These are phyloP conservation scores for Hordeum pubiflorum DNA, from an alignment of 202 grass and related monocot species.

Conservation along the genomic window DNA sequence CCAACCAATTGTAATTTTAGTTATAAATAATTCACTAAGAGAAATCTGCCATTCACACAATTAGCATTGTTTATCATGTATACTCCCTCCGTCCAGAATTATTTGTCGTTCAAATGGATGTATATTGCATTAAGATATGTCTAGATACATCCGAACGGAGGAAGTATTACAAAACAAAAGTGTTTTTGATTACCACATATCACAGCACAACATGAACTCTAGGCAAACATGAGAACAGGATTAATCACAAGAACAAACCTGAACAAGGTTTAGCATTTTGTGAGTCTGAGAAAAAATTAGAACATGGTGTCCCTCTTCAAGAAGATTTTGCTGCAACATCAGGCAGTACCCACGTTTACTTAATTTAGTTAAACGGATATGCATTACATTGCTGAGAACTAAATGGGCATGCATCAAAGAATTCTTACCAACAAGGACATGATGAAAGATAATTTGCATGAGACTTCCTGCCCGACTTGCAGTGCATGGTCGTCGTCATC, in stretches of 20 bases:
- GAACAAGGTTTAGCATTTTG: conserved; percentile 77
- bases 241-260: conserved; percentile 27
- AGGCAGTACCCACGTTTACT: conserved; percentile 6
- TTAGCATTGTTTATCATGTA: background rate
- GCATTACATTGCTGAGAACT: background rate
- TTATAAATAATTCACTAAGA: background rate
- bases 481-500: conserved; percentile 19
- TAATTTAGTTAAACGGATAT: background rate
- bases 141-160: too few relatives aligned
- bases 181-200: background rate
- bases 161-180: background rate
- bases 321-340: conserved; percentile 52
- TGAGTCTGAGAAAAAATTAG: conserved; percentile 81
- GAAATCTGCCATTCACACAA: background rate
- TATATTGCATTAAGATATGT: too few relatives aligned
- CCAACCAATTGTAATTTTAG: background rate
- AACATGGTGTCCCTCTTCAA: conserved; percentile 61
- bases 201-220: background rate
- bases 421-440: conserved; percentile 67
- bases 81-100: background rate
- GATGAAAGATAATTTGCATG: conserved; percentile 84
- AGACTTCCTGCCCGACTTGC: conserved; percentile 49
- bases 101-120: too few relatives aligned
- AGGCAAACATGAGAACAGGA: background rate
- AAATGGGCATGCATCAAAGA: conserved; percentile 4